Conservation (phyloP, 371 early-diverging fungal species). For the Mucor mucedo region DNA sequence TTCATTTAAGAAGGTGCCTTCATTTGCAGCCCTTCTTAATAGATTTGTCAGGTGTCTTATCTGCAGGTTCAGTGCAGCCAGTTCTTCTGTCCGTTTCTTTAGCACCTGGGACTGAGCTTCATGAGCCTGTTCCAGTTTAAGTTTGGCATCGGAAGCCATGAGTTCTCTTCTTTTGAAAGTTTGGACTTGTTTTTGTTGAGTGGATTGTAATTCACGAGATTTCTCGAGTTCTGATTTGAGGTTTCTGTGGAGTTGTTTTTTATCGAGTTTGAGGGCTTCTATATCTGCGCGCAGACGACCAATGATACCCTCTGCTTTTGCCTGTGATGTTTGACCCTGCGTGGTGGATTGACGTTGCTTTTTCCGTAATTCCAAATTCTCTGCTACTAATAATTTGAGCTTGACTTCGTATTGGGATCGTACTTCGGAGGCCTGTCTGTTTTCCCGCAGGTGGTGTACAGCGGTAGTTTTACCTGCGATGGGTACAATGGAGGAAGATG, state of each 20-base stretch:
- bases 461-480: not conserved
- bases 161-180: constrained; percentile 64
- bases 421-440: constrained; percentile 38
- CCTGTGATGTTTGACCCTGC: constrained; percentile 52
- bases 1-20: constrained; percentile 43
- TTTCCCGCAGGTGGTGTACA: constrained; percentile 34
- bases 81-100: constrained; percentile 52
- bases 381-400: constrained; percentile 63
- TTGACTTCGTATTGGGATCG: constrained; percentile 65
- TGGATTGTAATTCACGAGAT: constrained; percentile 57
- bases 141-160: constrained; percentile 58
- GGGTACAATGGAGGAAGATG: not conserved
- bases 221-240: constrained; percentile 67
- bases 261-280: constrained; percentile 69
- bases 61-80: constrained; percentile 36
- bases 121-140: constrained; percentile 66
- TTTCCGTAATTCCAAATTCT: constrained; percentile 65
- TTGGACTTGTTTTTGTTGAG: constrained; percentile 70
- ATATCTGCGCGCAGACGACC: constrained; percentile 47
- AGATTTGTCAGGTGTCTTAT: constrained; percentile 32
- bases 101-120: constrained; percentile 60
- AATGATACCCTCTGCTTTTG: constrained; percentile 44
- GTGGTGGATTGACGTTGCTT: constrained; percentile 58
- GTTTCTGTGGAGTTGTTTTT: constrained; percentile 70
- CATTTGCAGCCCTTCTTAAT: constrained; percentile 39